Conservation (phyloP, 129 eudicot species). For the Chrysanthemum seticuspe region DNA sequence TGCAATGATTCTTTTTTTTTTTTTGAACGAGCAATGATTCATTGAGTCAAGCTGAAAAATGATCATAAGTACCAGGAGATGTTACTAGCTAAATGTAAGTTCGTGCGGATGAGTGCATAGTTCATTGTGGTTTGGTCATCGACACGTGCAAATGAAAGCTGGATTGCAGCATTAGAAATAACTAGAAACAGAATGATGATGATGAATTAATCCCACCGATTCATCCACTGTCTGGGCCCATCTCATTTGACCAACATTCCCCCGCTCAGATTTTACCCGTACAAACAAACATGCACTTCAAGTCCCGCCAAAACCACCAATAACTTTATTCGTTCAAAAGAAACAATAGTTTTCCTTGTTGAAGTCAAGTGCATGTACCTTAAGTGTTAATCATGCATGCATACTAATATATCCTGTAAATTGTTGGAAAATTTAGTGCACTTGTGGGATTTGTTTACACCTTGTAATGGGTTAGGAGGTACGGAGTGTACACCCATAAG, state of each 20-base stretch:
- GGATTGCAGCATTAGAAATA: slow-evolving; percentile 21
- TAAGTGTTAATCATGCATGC: too few species aligned
- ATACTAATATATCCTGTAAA: too few species aligned
- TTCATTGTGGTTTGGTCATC: slow-evolving; percentile 1
- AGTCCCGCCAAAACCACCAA: slow-evolving; percentile 21
- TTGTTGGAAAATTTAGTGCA: too few species aligned
- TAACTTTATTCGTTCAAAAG: background rate
- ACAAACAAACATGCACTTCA: background rate
- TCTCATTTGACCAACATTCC: slow-evolving; percentile 33
- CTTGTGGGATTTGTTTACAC: too few species aligned
- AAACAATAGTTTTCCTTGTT: background rate
- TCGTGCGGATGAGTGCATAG: background rate
- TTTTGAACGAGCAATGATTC: too few species aligned
- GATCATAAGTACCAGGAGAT: too few species aligned
- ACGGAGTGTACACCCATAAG: too few species aligned
- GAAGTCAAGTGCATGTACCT: too few species aligned
- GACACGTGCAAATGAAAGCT: slow-evolving; percentile 50
- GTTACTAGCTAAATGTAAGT: slow-evolving; percentile 3
- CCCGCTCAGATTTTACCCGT: background rate
- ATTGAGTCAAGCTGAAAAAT: too few species aligned
- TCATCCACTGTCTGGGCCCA: slow-evolving; percentile 55
- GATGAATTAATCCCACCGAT: slow-evolving; percentile 47
- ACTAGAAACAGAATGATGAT: slow-evolving; percentile 15
- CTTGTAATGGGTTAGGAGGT: too few species aligned
- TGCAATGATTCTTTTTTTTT: too few species aligned